These are phyloP conservation scores for Pestalotiopsis sp. DNA, from an alignment of 2,329 filamentous ascomycete genomes.

Conservation along the genomic window DNA sequence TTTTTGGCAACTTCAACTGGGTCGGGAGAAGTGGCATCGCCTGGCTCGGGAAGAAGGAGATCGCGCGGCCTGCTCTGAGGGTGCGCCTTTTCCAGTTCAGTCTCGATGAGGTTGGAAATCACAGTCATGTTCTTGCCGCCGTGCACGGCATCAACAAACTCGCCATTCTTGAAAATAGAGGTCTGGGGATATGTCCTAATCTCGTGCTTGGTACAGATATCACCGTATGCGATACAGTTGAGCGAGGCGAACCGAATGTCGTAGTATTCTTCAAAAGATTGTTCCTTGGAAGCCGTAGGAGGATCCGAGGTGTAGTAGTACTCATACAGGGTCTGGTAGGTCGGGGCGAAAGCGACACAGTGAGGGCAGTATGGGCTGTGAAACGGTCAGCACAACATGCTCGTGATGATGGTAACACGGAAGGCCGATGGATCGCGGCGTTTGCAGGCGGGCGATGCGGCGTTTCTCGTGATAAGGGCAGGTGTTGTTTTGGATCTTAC, in stretches of 20 bases:
- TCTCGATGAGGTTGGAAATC: slow-evolving; percentile 74
- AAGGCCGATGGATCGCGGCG: not conserved
- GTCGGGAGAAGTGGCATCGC: slow-evolving; percentile 54
- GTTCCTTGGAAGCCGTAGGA: slow-evolving; percentile 50
- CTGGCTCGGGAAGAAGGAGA: slow-evolving; percentile 71
- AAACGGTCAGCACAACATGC: slow-evolving; percentile 21
- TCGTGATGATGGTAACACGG: not conserved
- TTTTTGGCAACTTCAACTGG: slow-evolving; percentile 21
- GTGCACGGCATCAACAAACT: slow-evolving; percentile 62
- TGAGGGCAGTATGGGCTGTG: slow-evolving; percentile 67
- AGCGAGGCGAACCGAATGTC: slow-evolving; percentile 85
- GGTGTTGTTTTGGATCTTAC: slow-evolving; percentile 39
- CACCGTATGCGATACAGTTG: slow-evolving; percentile 83
- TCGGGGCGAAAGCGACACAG: slow-evolving; percentile 79
- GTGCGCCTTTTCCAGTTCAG: slow-evolving; percentile 73
- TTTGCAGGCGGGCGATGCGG: not conserved
- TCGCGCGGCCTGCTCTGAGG: slow-evolving; percentile 77
- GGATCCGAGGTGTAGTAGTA: slow-evolving; percentile 89
- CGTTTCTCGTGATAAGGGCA: slow-evolving; percentile 12
- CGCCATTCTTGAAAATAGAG: slow-evolving; percentile 78
- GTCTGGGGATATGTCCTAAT: slow-evolving; percentile 77
- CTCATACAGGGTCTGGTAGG: slow-evolving; percentile 91
- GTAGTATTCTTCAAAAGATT: slow-evolving; percentile 76
- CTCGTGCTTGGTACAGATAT: slow-evolving; percentile 71
- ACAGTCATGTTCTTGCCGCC: slow-evolving; percentile 69